Percentiles rank a stretch among this genome's conserved stretches.
phyloP scores from a whole-genome alignment of 2,329 filamentous ascomycete species.

The Aspergillus sp. region DNA sequence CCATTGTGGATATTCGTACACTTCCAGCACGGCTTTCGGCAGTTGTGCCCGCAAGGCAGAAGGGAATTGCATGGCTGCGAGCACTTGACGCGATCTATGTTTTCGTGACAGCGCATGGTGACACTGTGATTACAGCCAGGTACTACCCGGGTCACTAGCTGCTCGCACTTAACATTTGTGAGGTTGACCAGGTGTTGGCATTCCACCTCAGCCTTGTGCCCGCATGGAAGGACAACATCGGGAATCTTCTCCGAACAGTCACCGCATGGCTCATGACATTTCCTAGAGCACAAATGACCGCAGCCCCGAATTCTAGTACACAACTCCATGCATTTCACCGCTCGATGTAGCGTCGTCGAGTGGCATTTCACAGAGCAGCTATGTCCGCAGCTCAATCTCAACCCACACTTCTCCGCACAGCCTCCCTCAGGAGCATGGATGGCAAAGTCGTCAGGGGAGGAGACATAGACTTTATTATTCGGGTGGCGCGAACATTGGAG shows the following conservation, averaged over 20 bases:
- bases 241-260: not conserved
- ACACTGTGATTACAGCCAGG: not conserved
- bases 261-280: constrained; percentile 7
- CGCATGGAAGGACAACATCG: constrained; percentile 3
- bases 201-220: constrained; percentile 3
- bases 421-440: constrained; percentile 3
- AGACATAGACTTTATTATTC: not conserved
- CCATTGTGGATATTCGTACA: not conserved
- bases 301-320: constrained; percentile 5
- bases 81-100: not conserved
- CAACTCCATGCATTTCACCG: constrained; percentile 4
- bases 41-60: not conserved
- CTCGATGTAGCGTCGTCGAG: constrained; percentile 3
- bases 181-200: constrained; percentile 1
- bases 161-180: not conserved
- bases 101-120: not conserved
- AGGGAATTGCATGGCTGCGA: not conserved
- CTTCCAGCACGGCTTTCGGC: not conserved
- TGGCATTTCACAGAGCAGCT: constrained; percentile 11
- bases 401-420: constrained; percentile 3
- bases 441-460: constrained; percentile 3
- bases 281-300: constrained; percentile 6
- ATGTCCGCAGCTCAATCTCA: constrained; percentile 6
- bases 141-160: not conserved
- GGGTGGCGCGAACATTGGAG: constrained; percentile 8